phyloP scores from a whole-genome alignment of 2,329 filamentous ascomycete species.

The Aspergillus phoenicis region DNA sequence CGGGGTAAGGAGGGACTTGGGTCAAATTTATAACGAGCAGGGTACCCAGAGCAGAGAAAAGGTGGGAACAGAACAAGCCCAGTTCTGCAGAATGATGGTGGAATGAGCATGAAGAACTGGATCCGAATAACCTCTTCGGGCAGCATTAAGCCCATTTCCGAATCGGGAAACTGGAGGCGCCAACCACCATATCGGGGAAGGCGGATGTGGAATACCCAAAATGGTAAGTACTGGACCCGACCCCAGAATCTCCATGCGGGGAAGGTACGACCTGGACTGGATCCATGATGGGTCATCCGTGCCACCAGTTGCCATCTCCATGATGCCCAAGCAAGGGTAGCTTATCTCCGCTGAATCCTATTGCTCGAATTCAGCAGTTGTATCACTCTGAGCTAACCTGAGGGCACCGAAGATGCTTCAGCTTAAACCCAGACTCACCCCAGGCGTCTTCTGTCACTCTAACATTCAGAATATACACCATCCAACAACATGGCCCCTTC shows the following conservation, averaged over 20 bases:
- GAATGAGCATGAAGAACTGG: neutral
- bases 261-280: neutral
- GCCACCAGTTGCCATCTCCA: conserved; percentile 1
- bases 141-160: conserved; percentile 14
- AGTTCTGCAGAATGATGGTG: neutral
- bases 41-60: neutral
- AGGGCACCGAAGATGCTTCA: neutral
- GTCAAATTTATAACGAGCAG: conserved; percentile 9
- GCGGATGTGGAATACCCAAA: neutral
- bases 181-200: conserved; percentile 12
- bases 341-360: neutral
- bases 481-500: conserved; percentile 10
- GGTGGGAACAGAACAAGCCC: neutral
- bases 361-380: neutral
- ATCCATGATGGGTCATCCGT: neutral
- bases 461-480: too few relatives aligned
- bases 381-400: neutral
- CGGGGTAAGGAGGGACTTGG: neutral
- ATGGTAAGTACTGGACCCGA: too few relatives aligned
- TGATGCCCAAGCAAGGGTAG: neutral
- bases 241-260: neutral
- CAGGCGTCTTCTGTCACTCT: too few relatives aligned
- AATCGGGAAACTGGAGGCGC: conserved; percentile 22
- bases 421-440: neutral
- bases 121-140: neutral